These are phyloP conservation scores for Aaosphaeria pasadenensis DNA, from an alignment of 2,329 filamentous ascomycete species.

Conservation along the genomic window DNA sequence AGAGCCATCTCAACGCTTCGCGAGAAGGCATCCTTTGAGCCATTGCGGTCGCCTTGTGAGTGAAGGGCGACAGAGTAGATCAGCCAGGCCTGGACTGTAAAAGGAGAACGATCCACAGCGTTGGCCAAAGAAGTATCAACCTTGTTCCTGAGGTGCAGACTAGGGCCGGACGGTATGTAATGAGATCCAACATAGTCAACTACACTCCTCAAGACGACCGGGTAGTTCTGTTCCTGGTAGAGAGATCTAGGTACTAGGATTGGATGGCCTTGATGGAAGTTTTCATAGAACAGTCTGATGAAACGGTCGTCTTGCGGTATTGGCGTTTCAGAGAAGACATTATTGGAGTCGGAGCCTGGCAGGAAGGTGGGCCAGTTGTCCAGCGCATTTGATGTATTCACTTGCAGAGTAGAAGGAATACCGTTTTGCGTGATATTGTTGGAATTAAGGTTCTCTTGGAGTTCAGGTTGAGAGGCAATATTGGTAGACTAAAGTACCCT, in stretches of 20 bases:
- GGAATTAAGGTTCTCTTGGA: too few relatives aligned
- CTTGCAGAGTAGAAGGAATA: too few relatives aligned
- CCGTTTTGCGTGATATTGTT: too few relatives aligned
- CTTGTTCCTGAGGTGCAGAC: constrained; percentile 33
- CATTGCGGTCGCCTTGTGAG: constrained; percentile 65
- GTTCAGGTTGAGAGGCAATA: too few relatives aligned
- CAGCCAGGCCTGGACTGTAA: constrained; percentile 70
- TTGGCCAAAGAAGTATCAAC: constrained; percentile 7
- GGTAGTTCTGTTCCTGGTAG: constrained; percentile 34
- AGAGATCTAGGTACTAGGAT: constrained; percentile 47
- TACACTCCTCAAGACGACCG: constrained; percentile 45
- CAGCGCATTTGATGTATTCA: too few relatives aligned
- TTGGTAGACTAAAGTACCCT: too few relatives aligned
- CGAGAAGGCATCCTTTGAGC: constrained; percentile 60
- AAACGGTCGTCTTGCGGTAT: constrained; percentile 20
- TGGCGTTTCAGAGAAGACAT: too few relatives aligned
- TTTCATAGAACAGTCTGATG: constrained; percentile 49
- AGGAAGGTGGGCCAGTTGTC: too few relatives aligned
- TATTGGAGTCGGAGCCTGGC: too few relatives aligned
- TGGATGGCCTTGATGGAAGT: constrained; percentile 52
- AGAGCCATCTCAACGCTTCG: constrained; percentile 69
- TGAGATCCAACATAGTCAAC: constrained; percentile 53
- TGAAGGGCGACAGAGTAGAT: constrained; percentile 70
- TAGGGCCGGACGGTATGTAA: constrained; percentile 42
- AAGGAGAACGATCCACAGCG: constrained; percentile 28